Base-by-base conservation (phyloP, 805 yeast species). In the Cyberlindnera amylophila region DNA sequence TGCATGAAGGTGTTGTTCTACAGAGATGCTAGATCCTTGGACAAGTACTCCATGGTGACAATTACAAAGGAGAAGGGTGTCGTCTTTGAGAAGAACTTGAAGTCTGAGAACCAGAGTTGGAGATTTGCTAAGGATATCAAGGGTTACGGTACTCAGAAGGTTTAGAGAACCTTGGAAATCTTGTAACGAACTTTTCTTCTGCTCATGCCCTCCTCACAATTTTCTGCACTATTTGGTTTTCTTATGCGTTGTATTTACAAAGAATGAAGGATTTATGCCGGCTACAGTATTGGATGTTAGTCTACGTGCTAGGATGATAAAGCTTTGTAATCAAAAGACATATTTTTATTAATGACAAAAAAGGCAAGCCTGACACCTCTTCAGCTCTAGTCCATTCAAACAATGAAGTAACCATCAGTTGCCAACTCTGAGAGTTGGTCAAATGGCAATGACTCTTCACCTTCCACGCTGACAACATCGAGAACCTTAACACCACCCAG, bases 1-100 rank as follows among this genome's bases (percentile, higher is more conserved):
- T 79, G 91, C 56, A 89, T 93, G 97, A 88, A 86, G 66, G 96
- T 93, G 13, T 74, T 93, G 51, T 93, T 82, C 64, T 93, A 93
- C 71, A 79, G 99, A 65, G 99, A 93, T 63, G 98, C 97, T 2
- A 81, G 99, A 58, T 86, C 96, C 15, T 68, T 86, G 48, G 95
- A 93, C 62, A 84, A 82, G 59, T 93, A 84, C 65, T 74, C 91
- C 0, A 62, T 91, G 54, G 90, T 91, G 11, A 79, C 88, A 14
- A 72, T 93, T 45, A 82, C 81, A 40, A 76, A 78, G 45, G 77
- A 75, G 34, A 72, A 72, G 34, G 81, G 80, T 32, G 75, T 86
- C 52, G 70, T 71, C 40, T 70, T 86, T 52, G 86, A 85, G 53
- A 81, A 81, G 64, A 71, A 77, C 48, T 66, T 84, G 51, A 72